These are phyloP conservation scores for Helicostylum pulchrum DNA, from an alignment of 192 early-diverging fungal species.

Conservation along the genomic window DNA sequence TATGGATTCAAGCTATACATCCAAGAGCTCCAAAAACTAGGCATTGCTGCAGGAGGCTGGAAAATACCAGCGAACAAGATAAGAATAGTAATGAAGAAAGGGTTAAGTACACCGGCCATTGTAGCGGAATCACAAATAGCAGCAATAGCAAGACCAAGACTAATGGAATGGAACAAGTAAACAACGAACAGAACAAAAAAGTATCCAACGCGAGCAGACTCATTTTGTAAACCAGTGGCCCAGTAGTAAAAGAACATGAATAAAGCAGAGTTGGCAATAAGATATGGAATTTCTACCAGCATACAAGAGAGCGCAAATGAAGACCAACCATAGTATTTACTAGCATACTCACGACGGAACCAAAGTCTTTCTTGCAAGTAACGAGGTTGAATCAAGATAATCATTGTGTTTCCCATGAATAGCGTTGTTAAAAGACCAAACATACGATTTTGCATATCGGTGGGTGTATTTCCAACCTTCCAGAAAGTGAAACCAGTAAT, in stretches of 20 bases:
- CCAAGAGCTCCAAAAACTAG: slow-evolving; percentile 61
- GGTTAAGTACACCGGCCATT: slow-evolving; percentile 60
- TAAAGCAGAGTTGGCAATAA: slow-evolving; percentile 52
- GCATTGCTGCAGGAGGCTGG: slow-evolving; percentile 56
- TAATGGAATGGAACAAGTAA: slow-evolving; percentile 61
- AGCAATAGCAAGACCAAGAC: slow-evolving; percentile 69
- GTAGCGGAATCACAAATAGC: slow-evolving; percentile 57
- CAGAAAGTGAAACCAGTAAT: slow-evolving; percentile 73
- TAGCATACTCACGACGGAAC: slow-evolving; percentile 65
- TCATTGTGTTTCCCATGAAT: slow-evolving; percentile 60
- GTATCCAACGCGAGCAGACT: slow-evolving; percentile 51
- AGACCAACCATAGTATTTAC: slow-evolving; percentile 65
- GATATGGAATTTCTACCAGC: slow-evolving; percentile 69
- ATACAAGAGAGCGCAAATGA: slow-evolving; percentile 64
- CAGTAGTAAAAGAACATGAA: slow-evolving; percentile 76
- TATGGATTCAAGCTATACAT: slow-evolving; percentile 71
- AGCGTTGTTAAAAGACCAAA: slow-evolving; percentile 72
- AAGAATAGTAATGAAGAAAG: slow-evolving; percentile 63
- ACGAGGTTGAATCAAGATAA: slow-evolving; percentile 67
- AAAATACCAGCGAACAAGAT: slow-evolving; percentile 72
- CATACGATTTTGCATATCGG: slow-evolving; percentile 65
- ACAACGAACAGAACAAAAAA: slow-evolving; percentile 62
- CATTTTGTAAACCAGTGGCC: slow-evolving; percentile 57
- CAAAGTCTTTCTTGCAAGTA: slow-evolving; percentile 66
- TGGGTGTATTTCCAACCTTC: slow-evolving; percentile 49